Conservation (phyloP, 2,329 filamentous ascomycete genomes). For the Penicillium sp. region DNA sequence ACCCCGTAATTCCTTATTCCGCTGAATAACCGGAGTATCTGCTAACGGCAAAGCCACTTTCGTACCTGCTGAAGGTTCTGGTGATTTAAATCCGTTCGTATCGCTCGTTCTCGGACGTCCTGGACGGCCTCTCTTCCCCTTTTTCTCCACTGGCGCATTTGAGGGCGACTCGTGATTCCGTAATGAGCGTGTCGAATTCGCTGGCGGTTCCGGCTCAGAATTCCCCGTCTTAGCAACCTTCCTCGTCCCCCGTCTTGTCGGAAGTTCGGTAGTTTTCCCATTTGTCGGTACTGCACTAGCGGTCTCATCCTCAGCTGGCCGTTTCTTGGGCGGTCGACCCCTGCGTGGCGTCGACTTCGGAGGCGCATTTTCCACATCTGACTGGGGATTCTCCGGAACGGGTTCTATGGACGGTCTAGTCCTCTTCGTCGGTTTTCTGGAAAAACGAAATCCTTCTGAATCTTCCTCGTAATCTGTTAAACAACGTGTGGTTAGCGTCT, state of each 20-base stretch:
- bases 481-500: constrained; percentile 7
- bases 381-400: constrained; percentile 33
- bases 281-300: constrained; percentile 14
- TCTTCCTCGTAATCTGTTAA: constrained; percentile 62
- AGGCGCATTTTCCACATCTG: constrained; percentile 39
- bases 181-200: constrained; percentile 19
- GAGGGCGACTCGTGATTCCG: constrained; percentile 30
- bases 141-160: constrained; percentile 33
- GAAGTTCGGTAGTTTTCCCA: constrained; percentile 21
- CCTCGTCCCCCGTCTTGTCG: constrained; percentile 27
- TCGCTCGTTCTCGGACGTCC: constrained; percentile 22
- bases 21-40: constrained; percentile 87
- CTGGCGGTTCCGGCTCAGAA: constrained; percentile 14
- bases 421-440: constrained; percentile 66
- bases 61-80: constrained; percentile 39
- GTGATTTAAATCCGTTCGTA: constrained; percentile 30
- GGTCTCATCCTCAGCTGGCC: constrained; percentile 25
- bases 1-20: constrained; percentile 91
- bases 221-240: constrained; percentile 22
- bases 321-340: constrained; percentile 46
- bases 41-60: constrained; percentile 85
- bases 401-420: constrained; percentile 49
- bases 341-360: constrained; percentile 35
- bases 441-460: constrained; percentile 75
- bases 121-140: constrained; percentile 35